Conservation (phyloP, 495 filamentous ascomycete species). For the Talaromyces adpressus region DNA sequence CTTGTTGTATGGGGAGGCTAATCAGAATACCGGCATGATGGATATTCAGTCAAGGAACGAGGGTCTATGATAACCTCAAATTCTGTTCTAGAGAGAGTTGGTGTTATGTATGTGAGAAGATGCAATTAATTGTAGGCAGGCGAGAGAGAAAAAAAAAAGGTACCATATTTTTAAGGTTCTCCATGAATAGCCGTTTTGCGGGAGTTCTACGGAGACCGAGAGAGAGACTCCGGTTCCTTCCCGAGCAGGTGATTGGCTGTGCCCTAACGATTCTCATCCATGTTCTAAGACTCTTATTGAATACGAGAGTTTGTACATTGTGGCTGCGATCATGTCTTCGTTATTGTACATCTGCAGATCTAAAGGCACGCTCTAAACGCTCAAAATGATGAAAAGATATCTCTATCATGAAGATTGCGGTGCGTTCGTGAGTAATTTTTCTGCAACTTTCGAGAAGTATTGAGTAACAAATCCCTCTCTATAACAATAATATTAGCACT, state of each 20-base stretch:
- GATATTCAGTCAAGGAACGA: no score
- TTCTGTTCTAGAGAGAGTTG: background rate
- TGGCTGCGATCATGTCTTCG: background rate
- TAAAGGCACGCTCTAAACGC: constrained; percentile 48
- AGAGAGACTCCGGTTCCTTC: background rate
- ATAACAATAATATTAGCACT: background rate
- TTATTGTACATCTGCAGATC: constrained; percentile 12
- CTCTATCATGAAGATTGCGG: background rate
- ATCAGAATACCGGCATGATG: background rate
- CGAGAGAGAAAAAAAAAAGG: background rate
- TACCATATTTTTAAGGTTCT: background rate
- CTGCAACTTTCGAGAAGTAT: constrained; percentile 44
- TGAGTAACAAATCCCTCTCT: constrained; percentile 44
- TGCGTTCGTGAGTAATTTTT: constrained; percentile 24
- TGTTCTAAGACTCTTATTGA: background rate
- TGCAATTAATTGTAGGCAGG: background rate
- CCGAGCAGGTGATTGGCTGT: constrained; percentile 3
- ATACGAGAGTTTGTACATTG: background rate
- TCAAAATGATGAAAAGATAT: constrained; percentile 12
- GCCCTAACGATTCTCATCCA: background rate
- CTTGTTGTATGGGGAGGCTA: background rate
- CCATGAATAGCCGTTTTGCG: background rate
- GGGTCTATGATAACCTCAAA: no score
- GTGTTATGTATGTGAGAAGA: background rate
- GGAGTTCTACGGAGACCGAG: background rate